Percentiles rank a stretch among this genome's conserved stretches.
Evolutionary conservation across 2,329 filamentous ascomycete species (phyloP).

Genomic region (Didymella pinodella): DNA sequence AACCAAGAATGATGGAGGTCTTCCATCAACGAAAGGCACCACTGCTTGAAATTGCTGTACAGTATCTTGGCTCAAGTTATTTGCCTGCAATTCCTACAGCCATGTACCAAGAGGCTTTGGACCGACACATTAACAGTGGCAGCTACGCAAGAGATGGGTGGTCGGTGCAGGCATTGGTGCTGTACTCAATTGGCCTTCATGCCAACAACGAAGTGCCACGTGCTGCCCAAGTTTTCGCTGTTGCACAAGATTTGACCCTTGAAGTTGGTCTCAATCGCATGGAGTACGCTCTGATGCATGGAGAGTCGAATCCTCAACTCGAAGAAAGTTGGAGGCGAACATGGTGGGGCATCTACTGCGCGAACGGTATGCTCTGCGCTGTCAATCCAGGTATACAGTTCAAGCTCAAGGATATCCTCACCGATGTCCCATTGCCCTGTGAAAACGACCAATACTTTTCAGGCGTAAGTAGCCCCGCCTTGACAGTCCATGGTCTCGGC

Average conservation of each 20-base stretch:
- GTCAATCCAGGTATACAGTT: slow-evolving; percentile 77
- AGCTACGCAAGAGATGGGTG: slow-evolving; percentile 55
- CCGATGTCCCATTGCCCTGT: slow-evolving; percentile 78
- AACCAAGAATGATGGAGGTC: slow-evolving; percentile 49
- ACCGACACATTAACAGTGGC: slow-evolving; percentile 42
- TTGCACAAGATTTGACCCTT: slow-evolving; percentile 75
- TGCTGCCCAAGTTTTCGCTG: slow-evolving; percentile 70
- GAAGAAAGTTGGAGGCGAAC: slow-evolving; percentile 88
- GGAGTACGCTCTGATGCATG: slow-evolving; percentile 70
- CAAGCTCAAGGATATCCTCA: slow-evolving; percentile 70
- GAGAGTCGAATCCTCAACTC: slow-evolving; percentile 69
- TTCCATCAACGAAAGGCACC: slow-evolving; percentile 52
- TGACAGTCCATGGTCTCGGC: slow-evolving; percentile 10
- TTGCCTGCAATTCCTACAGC: slow-evolving; percentile 56
- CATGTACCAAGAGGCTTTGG: slow-evolving; percentile 53
- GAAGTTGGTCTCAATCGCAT: slow-evolving; percentile 78
- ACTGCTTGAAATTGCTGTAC: slow-evolving; percentile 63
- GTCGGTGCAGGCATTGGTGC: slow-evolving; percentile 77
- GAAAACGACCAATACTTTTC: slow-evolving; percentile 75
- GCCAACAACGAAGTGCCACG: slow-evolving; percentile 75
- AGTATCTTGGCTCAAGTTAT: slow-evolving; percentile 65
- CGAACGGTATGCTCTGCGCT: slow-evolving; percentile 84
- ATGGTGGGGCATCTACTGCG: slow-evolving; percentile 88
- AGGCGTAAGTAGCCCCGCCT: slow-evolving; percentile 41
- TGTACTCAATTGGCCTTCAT: slow-evolving; percentile 80